These are phyloP conservation scores for Sporothrix protearum DNA, from an alignment of 2,329 filamentous ascomycete species.

Conservation along the genomic window DNA sequence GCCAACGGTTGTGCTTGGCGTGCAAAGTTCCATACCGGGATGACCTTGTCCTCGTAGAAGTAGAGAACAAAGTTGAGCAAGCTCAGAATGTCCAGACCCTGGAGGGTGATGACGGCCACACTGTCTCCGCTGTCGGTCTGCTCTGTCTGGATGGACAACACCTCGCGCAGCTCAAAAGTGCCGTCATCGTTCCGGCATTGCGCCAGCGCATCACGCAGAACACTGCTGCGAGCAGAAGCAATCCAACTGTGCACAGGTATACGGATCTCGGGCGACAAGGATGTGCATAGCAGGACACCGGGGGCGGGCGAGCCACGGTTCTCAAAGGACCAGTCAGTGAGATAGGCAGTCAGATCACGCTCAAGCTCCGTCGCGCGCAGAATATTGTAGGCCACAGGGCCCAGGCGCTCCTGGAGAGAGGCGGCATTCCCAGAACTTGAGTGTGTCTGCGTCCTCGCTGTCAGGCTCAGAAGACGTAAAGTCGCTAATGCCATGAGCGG, in stretches of 20 bases:
- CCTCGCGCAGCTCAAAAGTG: slow-evolving; percentile 55
- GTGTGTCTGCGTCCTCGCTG: slow-evolving; percentile 40
- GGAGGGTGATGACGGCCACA: slow-evolving; percentile 60
- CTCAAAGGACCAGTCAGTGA: slow-evolving; percentile 40
- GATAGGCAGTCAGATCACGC: slow-evolving; percentile 53
- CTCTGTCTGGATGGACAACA: slow-evolving; percentile 53
- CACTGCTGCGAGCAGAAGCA: slow-evolving; percentile 66
- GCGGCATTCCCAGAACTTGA: slow-evolving; percentile 42
- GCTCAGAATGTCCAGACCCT: slow-evolving; percentile 69
- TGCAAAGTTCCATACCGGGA: slow-evolving; percentile 84
- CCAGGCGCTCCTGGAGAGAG: slow-evolving; percentile 51
- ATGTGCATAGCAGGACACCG: slow-evolving; percentile 50
- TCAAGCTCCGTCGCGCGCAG: slow-evolving; percentile 65
- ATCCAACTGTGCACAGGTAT: slow-evolving; percentile 84
- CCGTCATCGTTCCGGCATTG: slow-evolving; percentile 53
- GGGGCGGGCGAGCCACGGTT: slow-evolving; percentile 35
- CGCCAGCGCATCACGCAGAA: slow-evolving; percentile 61
- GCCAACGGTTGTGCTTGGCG: slow-evolving; percentile 62
- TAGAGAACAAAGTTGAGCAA: slow-evolving; percentile 77
- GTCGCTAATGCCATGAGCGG: slow-evolving; percentile 65
- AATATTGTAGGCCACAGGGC: slow-evolving; percentile 49
- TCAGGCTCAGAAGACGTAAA: slow-evolving; percentile 48
- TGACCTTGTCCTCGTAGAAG: slow-evolving; percentile 71
- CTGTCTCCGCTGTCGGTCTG: slow-evolving; percentile 37
- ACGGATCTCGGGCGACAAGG: slow-evolving; percentile 61